Base-by-base conservation (phyloP, 1,284 basidiomycete genomes). In the Blastosporella zonata region DNA sequence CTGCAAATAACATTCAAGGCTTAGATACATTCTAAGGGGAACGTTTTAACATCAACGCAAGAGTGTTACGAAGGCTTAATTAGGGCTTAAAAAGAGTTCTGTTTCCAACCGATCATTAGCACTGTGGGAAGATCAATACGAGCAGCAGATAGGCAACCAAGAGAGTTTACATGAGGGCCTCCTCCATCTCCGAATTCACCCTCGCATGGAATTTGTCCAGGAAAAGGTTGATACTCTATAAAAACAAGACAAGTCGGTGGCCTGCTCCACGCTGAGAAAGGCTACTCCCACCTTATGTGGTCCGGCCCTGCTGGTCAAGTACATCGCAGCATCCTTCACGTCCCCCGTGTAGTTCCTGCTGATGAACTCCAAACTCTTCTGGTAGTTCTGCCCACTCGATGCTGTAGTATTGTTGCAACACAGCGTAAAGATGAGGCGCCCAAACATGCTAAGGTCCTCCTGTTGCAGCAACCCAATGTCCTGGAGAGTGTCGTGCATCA, bases 401-500 rank as follows among this genome's bases (percentile, higher is more conserved):
- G 84, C 87, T 8, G 74, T 69, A 18, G 78, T 63, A 51, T 78
- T 87, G 55, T 77, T 75, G 60, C 88, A 90, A 54, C 88, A 88
- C 41, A 98, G 69, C n/a, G 83, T 75, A 50, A 96, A 78, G 52
- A 99, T 71, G 8, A 99, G 74, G 51, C 87, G 82, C 17, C 95
- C 97, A 52, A 99, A 86, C 69, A 89, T 83, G 37, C 82, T 71
- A 15, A 98, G 68, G 62, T 99, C 96, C 55, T 98, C 95, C 70
- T 93, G 90, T 71, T 93, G 90, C 46, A 84, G 71, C 2, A 77
- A 58, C 3, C 70, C 58, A 6, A 84, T 62, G 42, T 89, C 83
- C 53, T 84, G 79, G 13, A 74, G 77, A 0, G 80, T 72, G 54
- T 92, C 91, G 62, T 88, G 84, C 52, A 81, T 77, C 33, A 97